Evolutionary conservation across 371 early-diverging fungal species (phyloP).

Genomic region (Mucor piriformis): DNA sequence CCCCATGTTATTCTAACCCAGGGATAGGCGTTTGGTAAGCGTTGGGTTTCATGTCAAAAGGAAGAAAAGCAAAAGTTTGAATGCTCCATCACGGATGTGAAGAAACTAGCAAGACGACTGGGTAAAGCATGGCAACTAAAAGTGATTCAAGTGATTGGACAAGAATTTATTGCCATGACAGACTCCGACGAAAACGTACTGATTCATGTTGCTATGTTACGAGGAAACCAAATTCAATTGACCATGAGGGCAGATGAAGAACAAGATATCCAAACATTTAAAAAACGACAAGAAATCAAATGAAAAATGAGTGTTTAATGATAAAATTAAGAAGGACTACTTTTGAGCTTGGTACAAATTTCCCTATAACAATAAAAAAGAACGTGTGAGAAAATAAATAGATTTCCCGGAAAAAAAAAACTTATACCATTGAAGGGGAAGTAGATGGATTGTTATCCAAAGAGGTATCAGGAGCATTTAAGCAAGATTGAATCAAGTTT

Average conservation of each 20-base stretch:
- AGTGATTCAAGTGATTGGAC: slow-evolving; percentile 35
- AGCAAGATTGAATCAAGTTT: slow-evolving; percentile 89
- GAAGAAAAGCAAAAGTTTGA: slow-evolving; percentile 21
- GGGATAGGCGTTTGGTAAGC: slow-evolving; percentile 31
- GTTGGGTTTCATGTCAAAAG: slow-evolving; percentile 28
- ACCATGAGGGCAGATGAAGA: slow-evolving; percentile 4
- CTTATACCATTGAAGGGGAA: slow-evolving; percentile 12
- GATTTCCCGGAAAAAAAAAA: not conserved
- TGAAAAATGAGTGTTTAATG: not conserved
- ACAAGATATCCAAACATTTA: not conserved
- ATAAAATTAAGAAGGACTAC: not conserved
- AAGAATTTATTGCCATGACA: slow-evolving; percentile 35
- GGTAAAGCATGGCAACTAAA: slow-evolving; percentile 22
- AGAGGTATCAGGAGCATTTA: slow-evolving; percentile 78
- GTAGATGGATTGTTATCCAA: slow-evolving; percentile 69
- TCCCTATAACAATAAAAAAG: slow-evolving; percentile 3
- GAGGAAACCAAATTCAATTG: slow-evolving; percentile 17
- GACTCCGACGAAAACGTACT: not conserved
- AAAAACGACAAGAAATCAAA: slow-evolving; percentile 1
- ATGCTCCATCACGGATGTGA: slow-evolving; percentile 17
- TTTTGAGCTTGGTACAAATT: slow-evolving; percentile 1
- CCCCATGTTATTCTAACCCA: slow-evolving; percentile 22
- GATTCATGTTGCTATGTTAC: slow-evolving; percentile 28
- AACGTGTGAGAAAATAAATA: slow-evolving; percentile 4
- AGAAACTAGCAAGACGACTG: slow-evolving; percentile 14